Conservation (phyloP, 2,329 filamentous ascomycete species). For the Sclerotiophoma versabilis region DNA sequence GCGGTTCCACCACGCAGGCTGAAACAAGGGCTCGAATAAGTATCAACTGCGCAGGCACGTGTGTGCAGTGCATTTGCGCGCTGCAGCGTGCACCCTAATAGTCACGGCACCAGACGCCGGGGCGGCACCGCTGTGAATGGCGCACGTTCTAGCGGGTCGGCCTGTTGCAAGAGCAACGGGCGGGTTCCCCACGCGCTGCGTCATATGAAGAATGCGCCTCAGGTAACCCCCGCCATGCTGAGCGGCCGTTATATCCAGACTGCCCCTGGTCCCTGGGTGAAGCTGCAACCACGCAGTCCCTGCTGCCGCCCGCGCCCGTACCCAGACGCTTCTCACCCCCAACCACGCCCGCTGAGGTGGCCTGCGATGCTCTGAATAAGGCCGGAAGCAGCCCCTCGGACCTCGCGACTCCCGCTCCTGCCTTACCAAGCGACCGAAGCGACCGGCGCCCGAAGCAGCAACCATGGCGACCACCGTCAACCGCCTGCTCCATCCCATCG, state of each 20-base stretch:
- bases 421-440: conserved; percentile 18
- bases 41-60: neutral
- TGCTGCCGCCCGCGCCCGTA: conserved; percentile 4
- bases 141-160: conserved; percentile 5
- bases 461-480: conserved; percentile 49
- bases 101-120: neutral
- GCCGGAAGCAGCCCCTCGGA: conserved; percentile 19
- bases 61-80: neutral
- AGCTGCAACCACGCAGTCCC: conserved; percentile 19
- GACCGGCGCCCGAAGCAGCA: conserved; percentile 18
- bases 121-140: neutral
- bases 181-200: conserved; percentile 18
- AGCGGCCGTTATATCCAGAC: conserved; percentile 12
- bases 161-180: conserved; percentile 15
- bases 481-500: conserved; percentile 46
- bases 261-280: conserved; percentile 34
- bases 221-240: conserved; percentile 35
- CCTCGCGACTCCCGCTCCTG: conserved; percentile 20
- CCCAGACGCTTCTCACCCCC: neutral
- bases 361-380: conserved; percentile 22
- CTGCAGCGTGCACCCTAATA: neutral
- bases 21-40: neutral
- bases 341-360: conserved; percentile 19
- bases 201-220: conserved; percentile 24
- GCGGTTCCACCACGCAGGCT: neutral